Conservation (phyloP, 345 rosid genomes). For the Eutrema japonicum region DNA sequence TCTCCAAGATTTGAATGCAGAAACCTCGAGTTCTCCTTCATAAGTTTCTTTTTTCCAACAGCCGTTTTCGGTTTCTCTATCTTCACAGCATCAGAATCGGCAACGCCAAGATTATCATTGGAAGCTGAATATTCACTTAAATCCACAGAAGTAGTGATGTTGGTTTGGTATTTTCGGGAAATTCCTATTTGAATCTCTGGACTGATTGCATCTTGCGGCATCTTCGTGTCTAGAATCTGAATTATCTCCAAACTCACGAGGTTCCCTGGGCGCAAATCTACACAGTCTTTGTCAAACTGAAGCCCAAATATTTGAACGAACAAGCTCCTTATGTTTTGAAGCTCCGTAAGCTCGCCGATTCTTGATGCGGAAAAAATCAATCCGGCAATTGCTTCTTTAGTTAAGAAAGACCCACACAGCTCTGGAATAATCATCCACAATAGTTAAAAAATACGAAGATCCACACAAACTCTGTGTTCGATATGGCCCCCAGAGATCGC, state of each 20-base stretch:
- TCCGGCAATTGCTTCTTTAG: conserved; percentile 46
- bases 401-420: no score
- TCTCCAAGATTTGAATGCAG: conserved; percentile 17
- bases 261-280: conserved; percentile 40
- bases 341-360: conserved; percentile 51
- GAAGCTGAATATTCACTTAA: conserved; percentile 11
- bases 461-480: no score
- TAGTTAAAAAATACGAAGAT: no score
- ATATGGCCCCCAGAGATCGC: no score
- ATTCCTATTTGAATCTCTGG: conserved; percentile 4
- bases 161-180: conserved; percentile 9
- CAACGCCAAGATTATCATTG: background rate
- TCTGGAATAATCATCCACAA: no score
- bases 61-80: background rate
- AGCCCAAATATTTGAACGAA: conserved; percentile 42
- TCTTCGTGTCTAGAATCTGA: conserved; percentile 23
- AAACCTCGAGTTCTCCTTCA: conserved; percentile 7
- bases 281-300: conserved; percentile 41
- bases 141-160: background rate
- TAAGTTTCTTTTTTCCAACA: background rate
- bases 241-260: conserved; percentile 30
- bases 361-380: conserved; percentile 52
- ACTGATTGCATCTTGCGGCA: conserved; percentile 5
- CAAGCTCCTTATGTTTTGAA: conserved; percentile 37
- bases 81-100: background rate